Evolutionary conservation across 331 rosid species (phyloP), one percentile per base, ranked within the genome.

Genomic region (Acacia concinna): DNA sequence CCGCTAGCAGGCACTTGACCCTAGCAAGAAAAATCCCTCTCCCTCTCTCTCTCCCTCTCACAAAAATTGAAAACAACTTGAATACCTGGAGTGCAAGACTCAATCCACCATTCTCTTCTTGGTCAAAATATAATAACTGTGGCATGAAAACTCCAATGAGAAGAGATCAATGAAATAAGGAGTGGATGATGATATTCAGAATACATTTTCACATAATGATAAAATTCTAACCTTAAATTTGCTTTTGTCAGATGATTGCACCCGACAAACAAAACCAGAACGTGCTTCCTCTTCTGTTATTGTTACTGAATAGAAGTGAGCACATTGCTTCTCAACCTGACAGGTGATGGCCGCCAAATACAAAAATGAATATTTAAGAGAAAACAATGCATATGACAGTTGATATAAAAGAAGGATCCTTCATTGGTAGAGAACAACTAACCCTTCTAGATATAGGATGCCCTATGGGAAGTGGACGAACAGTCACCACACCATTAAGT

Each of bases 311-410:
- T 90, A 96, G 83, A 96, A 93, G 87, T 96, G 99, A 76, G 98
- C 98, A 85, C 91, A 88, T 84, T 96, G 99, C 92, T 93, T 96
- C 86, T 96, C 99, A 85, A 96, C 97, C 99, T 96, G 85, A 71
- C 73, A 82, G 34, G 73, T 40, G 79, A 74, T 37, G 69, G 56
- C 70, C 37, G 67, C 68, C 68, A 57, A 84, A 76, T 15, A 28
- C n/a, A 31, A 79, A 68, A 32, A 37, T 51, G 2, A 63, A 68
- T 35, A 78, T 62, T 23, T 82, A 68, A 68, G 35, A 41, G 46
- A 81, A 31, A 63, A 59, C 35, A 59, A 57, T 68, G 73, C 60
- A 35, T 11, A 57, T 54, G 31, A 25, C 74, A 78, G 38, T 15
- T 52, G 34, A 49, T 60, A 81, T 46, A 17, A 31, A 52, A 78